Evolutionary conservation across 129 eudicot genomes (phyloP).

Genomic region (Ambrosia artemisiifolia): DNA sequence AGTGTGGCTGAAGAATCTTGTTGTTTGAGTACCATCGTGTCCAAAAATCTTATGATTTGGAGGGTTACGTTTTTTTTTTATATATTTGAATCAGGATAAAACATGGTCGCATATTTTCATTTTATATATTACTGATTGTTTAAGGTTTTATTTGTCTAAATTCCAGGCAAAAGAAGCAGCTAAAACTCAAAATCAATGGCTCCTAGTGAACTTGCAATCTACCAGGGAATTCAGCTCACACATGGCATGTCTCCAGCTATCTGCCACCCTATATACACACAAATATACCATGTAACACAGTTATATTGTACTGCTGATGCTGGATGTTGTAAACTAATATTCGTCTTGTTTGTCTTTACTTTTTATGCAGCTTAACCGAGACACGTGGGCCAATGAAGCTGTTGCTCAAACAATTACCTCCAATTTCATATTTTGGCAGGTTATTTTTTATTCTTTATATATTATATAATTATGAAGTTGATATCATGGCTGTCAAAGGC

Average conservation of each 20-base stretch:
- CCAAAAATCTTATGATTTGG: background rate
- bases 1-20: background rate
- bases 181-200: slow-evolving; percentile 75
- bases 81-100: background rate
- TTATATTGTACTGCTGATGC: background rate
- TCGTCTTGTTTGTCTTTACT: slow-evolving; percentile 7
- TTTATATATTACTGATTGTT: background rate
- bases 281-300: background rate
- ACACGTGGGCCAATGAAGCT: slow-evolving; percentile 99
- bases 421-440: slow-evolving; percentile 99
- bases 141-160: background rate
- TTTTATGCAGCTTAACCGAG: slow-evolving; percentile 82
- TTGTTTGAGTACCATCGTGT: background rate
- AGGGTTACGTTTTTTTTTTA: background rate
- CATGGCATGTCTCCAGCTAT: slow-evolving; percentile 52
- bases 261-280: background rate
- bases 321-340: background rate
- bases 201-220: slow-evolving; percentile 83
- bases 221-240: slow-evolving; percentile 95
- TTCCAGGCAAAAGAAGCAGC: slow-evolving; percentile 88
- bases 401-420: slow-evolving; percentile 85
- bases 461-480: background rate
- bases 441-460: slow-evolving; percentile 17
- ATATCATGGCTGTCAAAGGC: background rate
- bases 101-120: background rate